phyloP scores from a whole-genome alignment of 108 stramenopile species.

The Mediolabrus comicus region DNA sequence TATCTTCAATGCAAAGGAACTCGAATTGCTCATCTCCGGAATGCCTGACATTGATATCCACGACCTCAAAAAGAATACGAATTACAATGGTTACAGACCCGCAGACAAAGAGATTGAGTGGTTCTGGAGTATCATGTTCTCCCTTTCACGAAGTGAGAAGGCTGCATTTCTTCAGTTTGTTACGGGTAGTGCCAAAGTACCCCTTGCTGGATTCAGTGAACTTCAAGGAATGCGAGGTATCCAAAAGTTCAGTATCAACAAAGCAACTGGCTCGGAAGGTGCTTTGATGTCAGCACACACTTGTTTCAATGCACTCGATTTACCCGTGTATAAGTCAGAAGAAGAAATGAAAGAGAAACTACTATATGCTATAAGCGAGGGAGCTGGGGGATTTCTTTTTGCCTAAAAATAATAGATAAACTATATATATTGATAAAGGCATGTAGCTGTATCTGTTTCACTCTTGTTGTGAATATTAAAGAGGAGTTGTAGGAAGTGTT shows the following conservation, averaged over 20 bases:
- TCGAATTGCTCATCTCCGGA: slow-evolving; percentile 97
- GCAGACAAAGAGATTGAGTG: slow-evolving; percentile 89
- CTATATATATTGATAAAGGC: neutral
- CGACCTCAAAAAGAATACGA: slow-evolving; percentile 91
- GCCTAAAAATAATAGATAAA: slow-evolving; percentile 49
- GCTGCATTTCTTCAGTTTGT: slow-evolving; percentile 95
- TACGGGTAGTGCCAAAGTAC: slow-evolving; percentile 93
- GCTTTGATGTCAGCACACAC: slow-evolving; percentile 95
- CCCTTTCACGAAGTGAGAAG: slow-evolving; percentile 85
- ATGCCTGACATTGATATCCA: slow-evolving; percentile 95
- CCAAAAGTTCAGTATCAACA: slow-evolving; percentile 95
- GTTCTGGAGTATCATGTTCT: slow-evolving; percentile 96
- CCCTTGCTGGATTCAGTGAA: slow-evolving; percentile 93
- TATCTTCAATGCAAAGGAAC: slow-evolving; percentile 94
- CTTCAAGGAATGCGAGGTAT: slow-evolving; percentile 96
- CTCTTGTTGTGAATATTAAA: neutral
- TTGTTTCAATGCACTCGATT: slow-evolving; percentile 95
- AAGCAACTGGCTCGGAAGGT: slow-evolving; percentile 64
- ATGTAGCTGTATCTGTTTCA: neutral
- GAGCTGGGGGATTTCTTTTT: slow-evolving; percentile 79
- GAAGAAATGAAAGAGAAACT: slow-evolving; percentile 90
- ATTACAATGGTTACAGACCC: slow-evolving; percentile 87
- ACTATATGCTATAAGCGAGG: slow-evolving; percentile 90
- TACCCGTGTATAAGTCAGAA: slow-evolving; percentile 87
- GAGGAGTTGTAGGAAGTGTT: neutral